These are phyloP conservation scores for Oryza meyeriana DNA, from an alignment of 176 grass and related monocot genomes.

Conservation along the genomic window DNA sequence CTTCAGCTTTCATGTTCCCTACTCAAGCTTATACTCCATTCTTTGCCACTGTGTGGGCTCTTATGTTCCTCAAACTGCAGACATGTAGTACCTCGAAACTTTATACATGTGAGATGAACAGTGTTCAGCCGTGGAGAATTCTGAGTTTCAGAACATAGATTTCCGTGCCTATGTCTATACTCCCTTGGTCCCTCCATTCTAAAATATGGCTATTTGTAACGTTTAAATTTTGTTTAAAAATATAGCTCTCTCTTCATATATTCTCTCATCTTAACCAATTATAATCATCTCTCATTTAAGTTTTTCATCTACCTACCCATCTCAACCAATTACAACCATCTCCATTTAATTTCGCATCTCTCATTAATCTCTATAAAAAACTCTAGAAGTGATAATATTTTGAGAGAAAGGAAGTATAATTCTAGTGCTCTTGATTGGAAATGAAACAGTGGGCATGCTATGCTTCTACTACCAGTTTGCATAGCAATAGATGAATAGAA, in stretches of 20 bases:
- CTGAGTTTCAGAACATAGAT: neutral
- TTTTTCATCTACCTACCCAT: no score
- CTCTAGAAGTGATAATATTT: no score
- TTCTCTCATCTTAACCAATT: no score
- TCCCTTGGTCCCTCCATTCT: no score
- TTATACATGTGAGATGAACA: neutral
- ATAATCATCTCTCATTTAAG: no score
- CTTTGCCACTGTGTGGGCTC: neutral
- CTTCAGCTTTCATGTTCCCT: neutral
- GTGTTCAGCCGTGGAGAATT: neutral
- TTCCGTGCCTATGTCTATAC: neutral
- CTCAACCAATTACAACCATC: no score
- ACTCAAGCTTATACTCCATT: neutral
- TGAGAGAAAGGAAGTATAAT: no score
- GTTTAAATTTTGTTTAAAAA: no score
- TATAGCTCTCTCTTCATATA: no score
- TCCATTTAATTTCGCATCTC: no score
- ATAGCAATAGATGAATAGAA: neutral
- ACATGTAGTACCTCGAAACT: neutral
- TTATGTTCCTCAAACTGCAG: constrained; percentile 20
- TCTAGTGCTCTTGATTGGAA: neutral
- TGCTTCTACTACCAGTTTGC: neutral
- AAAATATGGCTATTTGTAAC: no score
- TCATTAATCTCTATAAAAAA: no score
- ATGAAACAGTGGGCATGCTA: neutral